These are phyloP conservation scores for Dalbergia oliveri DNA, from an alignment of 306 rosid species.

Conservation along the genomic window DNA sequence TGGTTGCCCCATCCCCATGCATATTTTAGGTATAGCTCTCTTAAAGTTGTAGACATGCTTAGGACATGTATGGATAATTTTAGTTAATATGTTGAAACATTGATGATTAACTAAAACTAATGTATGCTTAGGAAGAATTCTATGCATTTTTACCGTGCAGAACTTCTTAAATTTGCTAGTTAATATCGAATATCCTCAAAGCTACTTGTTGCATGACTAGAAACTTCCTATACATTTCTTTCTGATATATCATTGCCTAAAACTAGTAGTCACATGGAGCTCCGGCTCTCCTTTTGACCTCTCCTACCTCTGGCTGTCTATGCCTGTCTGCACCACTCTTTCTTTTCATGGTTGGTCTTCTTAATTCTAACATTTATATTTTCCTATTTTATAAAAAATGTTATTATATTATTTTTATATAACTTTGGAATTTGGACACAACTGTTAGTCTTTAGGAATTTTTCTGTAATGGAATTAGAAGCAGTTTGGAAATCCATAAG, in stretches of 20 bases:
- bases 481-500: constrained; percentile 7
- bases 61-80: neutral
- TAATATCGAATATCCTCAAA: too few species aligned
- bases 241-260: neutral
- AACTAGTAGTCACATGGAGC: neutral
- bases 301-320: too few species aligned
- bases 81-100: neutral
- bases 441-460: too few species aligned
- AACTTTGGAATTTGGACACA: too few species aligned
- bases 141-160: neutral
- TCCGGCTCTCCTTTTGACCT: too few species aligned
- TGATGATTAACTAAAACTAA: constrained; percentile 2
- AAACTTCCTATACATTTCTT: neutral
- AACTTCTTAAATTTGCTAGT: too few species aligned
- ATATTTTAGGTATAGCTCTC: neutral
- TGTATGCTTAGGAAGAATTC: neutral
- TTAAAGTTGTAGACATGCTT: neutral
- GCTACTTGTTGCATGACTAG: too few species aligned
- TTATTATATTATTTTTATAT: neutral
- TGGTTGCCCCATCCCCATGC: constrained; percentile 7
- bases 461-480: neutral
- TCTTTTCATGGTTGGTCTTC: too few species aligned
- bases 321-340: too few species aligned
- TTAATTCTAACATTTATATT: too few species aligned
- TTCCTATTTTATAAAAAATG: too few species aligned